Conservation (phyloP, 2,329 filamentous ascomycete genomes). For the Chaetomium sp. region DNA sequence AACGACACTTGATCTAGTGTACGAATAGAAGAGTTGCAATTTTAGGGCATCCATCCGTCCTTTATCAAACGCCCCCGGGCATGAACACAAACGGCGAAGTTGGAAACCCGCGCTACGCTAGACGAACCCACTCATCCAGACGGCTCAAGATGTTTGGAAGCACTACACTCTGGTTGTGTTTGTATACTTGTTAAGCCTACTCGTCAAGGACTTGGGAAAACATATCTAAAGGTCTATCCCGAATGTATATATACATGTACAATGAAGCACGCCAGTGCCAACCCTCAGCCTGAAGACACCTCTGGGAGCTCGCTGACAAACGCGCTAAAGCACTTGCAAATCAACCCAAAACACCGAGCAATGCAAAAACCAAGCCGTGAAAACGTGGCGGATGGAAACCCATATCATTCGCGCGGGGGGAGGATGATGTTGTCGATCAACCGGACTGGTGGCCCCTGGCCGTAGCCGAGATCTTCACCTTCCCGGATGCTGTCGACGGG, state of each 20-base stretch:
- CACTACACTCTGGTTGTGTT: background rate
- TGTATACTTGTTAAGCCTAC: background rate
- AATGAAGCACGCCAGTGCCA: background rate
- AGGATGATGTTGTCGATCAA: constrained; percentile 93
- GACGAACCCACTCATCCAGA: background rate
- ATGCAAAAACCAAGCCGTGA: constrained; percentile 19
- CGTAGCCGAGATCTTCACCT: constrained; percentile 74
- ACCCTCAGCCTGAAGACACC: background rate
- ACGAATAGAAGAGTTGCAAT: background rate
- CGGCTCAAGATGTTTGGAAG: background rate
- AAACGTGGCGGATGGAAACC: background rate
- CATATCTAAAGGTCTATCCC: background rate
- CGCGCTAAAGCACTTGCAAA: constrained; percentile 3
- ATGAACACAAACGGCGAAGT: background rate
- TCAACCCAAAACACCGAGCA: constrained; percentile 20
- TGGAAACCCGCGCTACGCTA: background rate
- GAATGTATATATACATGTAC: background rate
- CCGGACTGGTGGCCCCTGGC: constrained; percentile 73
- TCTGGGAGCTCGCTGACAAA: constrained; percentile 17
- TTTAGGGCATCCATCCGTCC: background rate
- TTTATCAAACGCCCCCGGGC: background rate
- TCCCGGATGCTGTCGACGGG: constrained; percentile 70
- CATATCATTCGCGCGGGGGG: constrained; percentile 41
- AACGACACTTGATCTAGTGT: background rate
- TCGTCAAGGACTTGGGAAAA: background rate